A percentile compares a stretch with the other conserved stretches of the same genome.
These are phyloP conservation scores for Leccinum angustisporum DNA, from an alignment of 1,284 basidiomycete species.

Conservation along the genomic window DNA sequence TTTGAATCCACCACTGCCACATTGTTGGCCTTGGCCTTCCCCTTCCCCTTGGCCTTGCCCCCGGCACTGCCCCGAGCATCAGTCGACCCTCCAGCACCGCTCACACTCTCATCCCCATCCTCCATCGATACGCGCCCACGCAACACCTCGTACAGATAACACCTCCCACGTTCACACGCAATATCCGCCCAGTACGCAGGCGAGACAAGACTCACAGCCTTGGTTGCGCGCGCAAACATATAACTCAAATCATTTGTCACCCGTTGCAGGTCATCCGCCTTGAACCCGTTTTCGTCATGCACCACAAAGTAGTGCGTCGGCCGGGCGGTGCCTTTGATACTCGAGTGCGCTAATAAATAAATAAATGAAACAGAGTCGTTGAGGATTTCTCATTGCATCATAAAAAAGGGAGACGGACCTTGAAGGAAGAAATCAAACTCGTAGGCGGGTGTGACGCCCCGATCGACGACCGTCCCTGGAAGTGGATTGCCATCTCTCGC, in stretches of 20 bases:
- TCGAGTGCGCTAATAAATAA: constrained; percentile 44
- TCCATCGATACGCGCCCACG: constrained; percentile 22
- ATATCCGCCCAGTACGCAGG: constrained; percentile 78
- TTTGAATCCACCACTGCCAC: constrained; percentile 7
- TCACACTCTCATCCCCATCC: constrained; percentile 36
- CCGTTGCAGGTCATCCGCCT: constrained; percentile 63
- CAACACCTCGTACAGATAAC: constrained; percentile 67
- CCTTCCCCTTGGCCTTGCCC: not conserved
- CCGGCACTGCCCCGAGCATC: constrained; percentile 1
- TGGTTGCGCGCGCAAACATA: constrained; percentile 77
- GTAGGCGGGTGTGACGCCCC: constrained; percentile 66
- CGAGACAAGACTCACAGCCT: constrained; percentile 75
- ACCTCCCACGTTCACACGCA: constrained; percentile 75
- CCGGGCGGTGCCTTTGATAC: constrained; percentile 63
- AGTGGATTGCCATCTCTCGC: constrained; percentile 67
- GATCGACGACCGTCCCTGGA: constrained; percentile 75
- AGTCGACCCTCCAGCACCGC: not conserved
- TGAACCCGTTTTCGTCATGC: constrained; percentile 69
- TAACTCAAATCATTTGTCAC: constrained; percentile 64
- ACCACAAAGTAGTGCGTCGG: constrained; percentile 80
- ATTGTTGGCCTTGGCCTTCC: not conserved
- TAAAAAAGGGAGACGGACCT: constrained; percentile 34
- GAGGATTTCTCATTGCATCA: not conserved
- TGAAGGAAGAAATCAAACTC: constrained; percentile 78
- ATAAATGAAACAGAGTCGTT: not conserved